phyloP scores from a whole-genome alignment of 768 basidiomycete species.

The Albatrellus ellisii region DNA sequence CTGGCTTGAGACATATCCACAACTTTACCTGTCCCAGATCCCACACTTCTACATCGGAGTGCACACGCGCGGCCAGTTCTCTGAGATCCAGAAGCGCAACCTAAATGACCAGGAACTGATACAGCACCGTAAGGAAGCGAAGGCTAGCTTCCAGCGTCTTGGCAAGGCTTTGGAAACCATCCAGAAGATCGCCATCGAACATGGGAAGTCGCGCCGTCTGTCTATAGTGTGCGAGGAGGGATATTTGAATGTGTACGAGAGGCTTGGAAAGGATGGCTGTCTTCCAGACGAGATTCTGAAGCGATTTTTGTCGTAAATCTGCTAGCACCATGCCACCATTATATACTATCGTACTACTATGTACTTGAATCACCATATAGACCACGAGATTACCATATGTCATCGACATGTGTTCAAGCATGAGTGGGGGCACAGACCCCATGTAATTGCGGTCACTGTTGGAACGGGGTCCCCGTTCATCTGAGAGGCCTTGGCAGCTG shows the following conservation, averaged over 20 bases:
- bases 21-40: slow-evolving; percentile 60
- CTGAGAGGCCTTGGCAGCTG: no score
- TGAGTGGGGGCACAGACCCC: no score
- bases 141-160: not conserved
- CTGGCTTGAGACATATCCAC: slow-evolving; percentile 52
- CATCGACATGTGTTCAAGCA: no score
- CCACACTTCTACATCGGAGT: slow-evolving; percentile 44
- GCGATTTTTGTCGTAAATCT: no score
- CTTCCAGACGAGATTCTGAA: not conserved
- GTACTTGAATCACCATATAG: no score
- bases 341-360: no score
- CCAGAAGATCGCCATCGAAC: slow-evolving; percentile 1
- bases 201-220: not conserved
- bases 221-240: not conserved
- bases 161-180: not conserved
- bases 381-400: no score
- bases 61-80: slow-evolving; percentile 43
- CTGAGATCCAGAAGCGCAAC: slow-evolving; percentile 30
- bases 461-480: no score
- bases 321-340: no score
- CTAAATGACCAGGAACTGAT: slow-evolving; percentile 14
- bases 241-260: not conserved
- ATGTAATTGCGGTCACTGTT: no score
- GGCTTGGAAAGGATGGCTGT: not conserved
- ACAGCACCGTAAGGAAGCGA: not conserved